Evolutionary conservation across 2,329 filamentous ascomycete species (phyloP).

Genomic region (Penicillium thymicola): DNA sequence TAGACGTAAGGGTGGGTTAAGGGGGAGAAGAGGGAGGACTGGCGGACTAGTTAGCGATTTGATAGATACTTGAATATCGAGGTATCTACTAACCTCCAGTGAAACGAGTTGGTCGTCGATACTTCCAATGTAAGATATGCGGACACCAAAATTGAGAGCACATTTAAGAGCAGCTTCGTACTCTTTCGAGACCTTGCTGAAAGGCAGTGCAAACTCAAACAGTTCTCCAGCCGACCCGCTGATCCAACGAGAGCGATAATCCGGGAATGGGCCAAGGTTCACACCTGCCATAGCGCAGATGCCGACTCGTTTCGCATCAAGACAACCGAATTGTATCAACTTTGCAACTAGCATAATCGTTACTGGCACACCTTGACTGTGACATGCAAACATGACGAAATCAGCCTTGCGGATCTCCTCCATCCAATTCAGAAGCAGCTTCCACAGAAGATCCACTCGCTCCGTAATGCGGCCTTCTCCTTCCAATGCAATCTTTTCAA

Average conservation of each 20-base stretch:
- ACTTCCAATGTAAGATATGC: conserved; percentile 84
- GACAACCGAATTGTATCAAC: conserved; percentile 82
- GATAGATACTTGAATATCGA: background rate
- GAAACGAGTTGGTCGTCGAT: conserved; percentile 97
- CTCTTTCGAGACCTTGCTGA: conserved; percentile 76
- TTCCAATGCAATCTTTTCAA: conserved; percentile 92
- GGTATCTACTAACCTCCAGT: conserved; percentile 62
- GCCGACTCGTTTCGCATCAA: conserved; percentile 73
- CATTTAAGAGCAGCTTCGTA: conserved; percentile 73
- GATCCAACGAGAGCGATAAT: conserved; percentile 85
- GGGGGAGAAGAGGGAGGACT: conserved; percentile 82
- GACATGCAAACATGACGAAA: conserved; percentile 86
- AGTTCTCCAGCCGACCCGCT: conserved; percentile 90
- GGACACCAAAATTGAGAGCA: conserved; percentile 73
- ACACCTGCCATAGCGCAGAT: conserved; percentile 90
- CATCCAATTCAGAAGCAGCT: conserved; percentile 89
- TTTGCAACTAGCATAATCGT: conserved; percentile 90
- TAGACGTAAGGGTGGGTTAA: conserved; percentile 90
- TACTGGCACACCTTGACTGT: conserved; percentile 94
- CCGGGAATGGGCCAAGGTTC: conserved; percentile 85
- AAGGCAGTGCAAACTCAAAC: conserved; percentile 84
- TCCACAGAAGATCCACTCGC: conserved; percentile 89
- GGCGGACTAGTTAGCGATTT: background rate
- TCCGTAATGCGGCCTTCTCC: conserved; percentile 91
- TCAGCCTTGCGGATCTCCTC: conserved; percentile 84